Conservation (phyloP, 345 rosid species). For the Moringa oleifera region DNA sequence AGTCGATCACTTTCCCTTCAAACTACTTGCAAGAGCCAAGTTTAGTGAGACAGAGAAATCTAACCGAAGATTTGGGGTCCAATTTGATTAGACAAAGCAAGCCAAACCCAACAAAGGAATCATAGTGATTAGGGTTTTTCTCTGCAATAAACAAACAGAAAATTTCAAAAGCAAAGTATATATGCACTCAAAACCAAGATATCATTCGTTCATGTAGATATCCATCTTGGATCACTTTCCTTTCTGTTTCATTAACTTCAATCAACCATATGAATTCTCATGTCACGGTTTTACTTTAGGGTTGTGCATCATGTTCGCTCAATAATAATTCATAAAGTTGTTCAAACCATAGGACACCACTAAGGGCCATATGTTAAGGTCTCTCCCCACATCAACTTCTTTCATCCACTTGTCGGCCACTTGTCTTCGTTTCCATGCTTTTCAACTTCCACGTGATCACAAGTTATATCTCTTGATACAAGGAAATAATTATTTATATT, state of each 20-base stretch:
- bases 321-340: conserved; percentile 15
- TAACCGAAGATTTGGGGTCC: conserved; percentile 21
- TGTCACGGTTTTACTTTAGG: conserved; percentile 7
- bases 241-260: conserved; percentile 11
- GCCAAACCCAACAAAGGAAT: conserved; percentile 20
- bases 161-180: conserved; percentile 16
- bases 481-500: too few species aligned
- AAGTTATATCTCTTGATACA: conserved; percentile 4
- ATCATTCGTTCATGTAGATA: neutral
- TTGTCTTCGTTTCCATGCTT: conserved; percentile 11
- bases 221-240: neutral
- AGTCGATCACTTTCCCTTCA: conserved; percentile 4
- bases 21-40: conserved; percentile 12
- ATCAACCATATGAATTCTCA: conserved; percentile 12
- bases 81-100: conserved; percentile 29
- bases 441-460: too few species aligned
- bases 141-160: conserved; percentile 14
- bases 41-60: conserved; percentile 29
- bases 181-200: conserved; percentile 11
- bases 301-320: too few species aligned
- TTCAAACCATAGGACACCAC: conserved; percentile 12
- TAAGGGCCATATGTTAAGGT: too few species aligned
- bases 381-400: conserved; percentile 16
- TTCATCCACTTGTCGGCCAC: conserved; percentile 34
- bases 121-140: conserved; percentile 8